Evolutionary conservation across 78 protist species (phyloP).

Genomic region (Tieghemostelium lacteum): DNA sequence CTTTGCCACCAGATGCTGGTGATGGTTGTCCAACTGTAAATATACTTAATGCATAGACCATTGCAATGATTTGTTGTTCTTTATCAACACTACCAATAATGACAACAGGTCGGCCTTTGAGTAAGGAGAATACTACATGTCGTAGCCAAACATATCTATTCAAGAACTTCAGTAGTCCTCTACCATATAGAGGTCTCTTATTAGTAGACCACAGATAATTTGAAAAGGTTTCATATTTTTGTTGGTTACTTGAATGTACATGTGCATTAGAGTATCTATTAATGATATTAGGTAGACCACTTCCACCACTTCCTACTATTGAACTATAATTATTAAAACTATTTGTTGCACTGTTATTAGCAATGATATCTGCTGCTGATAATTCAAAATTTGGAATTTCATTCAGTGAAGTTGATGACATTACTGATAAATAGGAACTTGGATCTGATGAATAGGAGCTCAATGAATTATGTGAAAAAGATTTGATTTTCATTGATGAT

Average conservation of each 20-base stretch:
- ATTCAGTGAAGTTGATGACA: constrained; percentile 39
- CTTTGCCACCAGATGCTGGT: background rate
- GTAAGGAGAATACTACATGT: constrained; percentile 75
- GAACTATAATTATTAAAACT: constrained; percentile 1
- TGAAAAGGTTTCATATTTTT: constrained; percentile 52
- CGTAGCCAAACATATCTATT: constrained; percentile 16
- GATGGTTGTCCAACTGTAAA: constrained; percentile 39
- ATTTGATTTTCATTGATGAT: background rate
- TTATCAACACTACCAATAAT: constrained; percentile 53
- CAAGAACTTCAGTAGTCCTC: constrained; percentile 29
- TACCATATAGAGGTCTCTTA: constrained; percentile 38
- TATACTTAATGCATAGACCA: constrained; percentile 41
- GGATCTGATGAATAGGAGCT: constrained; percentile 59
- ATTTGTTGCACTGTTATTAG: background rate
- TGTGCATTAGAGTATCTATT: background rate
- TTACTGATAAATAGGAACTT: constrained; percentile 58
- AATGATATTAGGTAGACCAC: background rate
- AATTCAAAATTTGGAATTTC: background rate
- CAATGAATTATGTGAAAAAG: constrained; percentile 12
- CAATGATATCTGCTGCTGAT: background rate
- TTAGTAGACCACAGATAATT: constrained; percentile 47
- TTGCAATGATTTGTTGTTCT: constrained; percentile 38
- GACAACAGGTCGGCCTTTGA: constrained; percentile 79
- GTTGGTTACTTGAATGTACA: background rate
- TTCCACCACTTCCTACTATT: background rate